These are phyloP conservation scores for Blastobotrys muscicola DNA, from an alignment of 805 yeast genomes.

Conservation along the genomic window DNA sequence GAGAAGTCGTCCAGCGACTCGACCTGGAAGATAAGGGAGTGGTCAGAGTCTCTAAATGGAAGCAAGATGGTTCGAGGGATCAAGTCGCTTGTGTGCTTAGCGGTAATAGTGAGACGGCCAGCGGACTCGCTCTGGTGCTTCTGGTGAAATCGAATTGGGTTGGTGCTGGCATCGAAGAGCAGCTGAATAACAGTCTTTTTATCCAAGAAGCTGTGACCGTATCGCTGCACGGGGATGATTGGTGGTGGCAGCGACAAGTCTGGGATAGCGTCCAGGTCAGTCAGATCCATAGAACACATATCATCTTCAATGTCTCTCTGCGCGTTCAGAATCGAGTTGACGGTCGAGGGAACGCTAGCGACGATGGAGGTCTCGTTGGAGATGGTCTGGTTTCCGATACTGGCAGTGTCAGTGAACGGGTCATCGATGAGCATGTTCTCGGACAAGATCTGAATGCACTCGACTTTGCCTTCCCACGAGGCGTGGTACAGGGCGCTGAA, in stretches of 20 bases:
- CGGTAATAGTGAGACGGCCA: slow-evolving; percentile 66
- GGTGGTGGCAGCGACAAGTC: slow-evolving; percentile 93
- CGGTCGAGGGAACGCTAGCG: background rate
- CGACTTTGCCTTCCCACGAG: slow-evolving; percentile 87
- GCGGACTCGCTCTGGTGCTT: slow-evolving; percentile 32
- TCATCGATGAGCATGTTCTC: background rate
- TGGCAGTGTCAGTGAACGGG: background rate
- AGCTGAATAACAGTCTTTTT: slow-evolving; percentile 79
- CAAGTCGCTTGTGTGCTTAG: slow-evolving; percentile 59
- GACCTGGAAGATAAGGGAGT: slow-evolving; percentile 73
- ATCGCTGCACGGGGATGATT: slow-evolving; percentile 81
- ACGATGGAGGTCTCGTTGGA: background rate
- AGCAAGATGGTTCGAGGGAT: slow-evolving; percentile 80
- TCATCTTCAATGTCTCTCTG: slow-evolving; percentile 11
- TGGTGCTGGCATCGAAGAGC: slow-evolving; percentile 45
- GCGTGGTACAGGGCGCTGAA: slow-evolving; percentile 79
- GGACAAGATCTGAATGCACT: slow-evolving; percentile 58
- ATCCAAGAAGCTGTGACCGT: slow-evolving; percentile 93
- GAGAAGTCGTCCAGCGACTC: slow-evolving; percentile 64
- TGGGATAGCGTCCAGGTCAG: slow-evolving; percentile 62
- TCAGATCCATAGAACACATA: slow-evolving; percentile 11
- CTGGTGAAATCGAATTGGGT: slow-evolving; percentile 37
- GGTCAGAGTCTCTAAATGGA: slow-evolving; percentile 63
- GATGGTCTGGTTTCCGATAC: background rate
- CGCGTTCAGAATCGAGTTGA: slow-evolving; percentile 2